A percentile compares a stretch with the other conserved stretches of the same genome.
Evolutionary conservation across 441 rosid species (phyloP).

Genomic region (Erodium trifolium): DNA sequence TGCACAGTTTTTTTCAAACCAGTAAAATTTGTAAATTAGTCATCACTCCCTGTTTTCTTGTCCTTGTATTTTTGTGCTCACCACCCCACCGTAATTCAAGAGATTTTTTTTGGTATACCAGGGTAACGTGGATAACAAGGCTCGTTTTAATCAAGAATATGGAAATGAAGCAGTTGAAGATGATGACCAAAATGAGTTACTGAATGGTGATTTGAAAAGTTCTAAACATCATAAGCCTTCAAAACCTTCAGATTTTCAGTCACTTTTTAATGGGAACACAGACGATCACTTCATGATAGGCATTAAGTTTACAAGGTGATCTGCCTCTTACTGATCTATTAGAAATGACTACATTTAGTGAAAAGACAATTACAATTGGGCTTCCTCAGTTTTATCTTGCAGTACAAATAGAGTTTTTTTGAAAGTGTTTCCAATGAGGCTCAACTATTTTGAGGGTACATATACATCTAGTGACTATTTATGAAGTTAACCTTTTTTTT

Average conservation of each 20-base stretch:
- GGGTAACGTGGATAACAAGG: slow-evolving; percentile 76
- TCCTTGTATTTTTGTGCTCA: neutral
- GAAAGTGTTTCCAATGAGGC: neutral
- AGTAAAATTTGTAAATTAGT: neutral
- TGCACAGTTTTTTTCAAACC: no score
- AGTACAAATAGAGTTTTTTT: neutral
- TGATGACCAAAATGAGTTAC: slow-evolving; percentile 24
- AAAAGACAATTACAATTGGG: neutral
- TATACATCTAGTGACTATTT: neutral
- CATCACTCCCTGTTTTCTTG: neutral
- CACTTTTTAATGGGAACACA: slow-evolving; percentile 68
- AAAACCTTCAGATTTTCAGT: slow-evolving; percentile 73
- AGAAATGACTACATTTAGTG: neutral
- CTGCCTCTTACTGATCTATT: neutral
- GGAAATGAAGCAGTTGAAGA: slow-evolving; percentile 57
- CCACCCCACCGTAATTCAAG: neutral
- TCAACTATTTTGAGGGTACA: neutral
- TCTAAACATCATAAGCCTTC: slow-evolving; percentile 44
- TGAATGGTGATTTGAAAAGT: slow-evolving; percentile 9
- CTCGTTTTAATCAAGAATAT: slow-evolving; percentile 64
- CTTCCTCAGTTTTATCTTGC: neutral
- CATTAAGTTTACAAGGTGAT: slow-evolving; percentile 83
- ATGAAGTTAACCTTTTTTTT: no score
- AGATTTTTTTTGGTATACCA: slow-evolving; percentile 18
- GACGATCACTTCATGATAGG: slow-evolving; percentile 82